phyloP scores from a whole-genome alignment of 306 rosid genomes.

The Dryas drummondii region DNA sequence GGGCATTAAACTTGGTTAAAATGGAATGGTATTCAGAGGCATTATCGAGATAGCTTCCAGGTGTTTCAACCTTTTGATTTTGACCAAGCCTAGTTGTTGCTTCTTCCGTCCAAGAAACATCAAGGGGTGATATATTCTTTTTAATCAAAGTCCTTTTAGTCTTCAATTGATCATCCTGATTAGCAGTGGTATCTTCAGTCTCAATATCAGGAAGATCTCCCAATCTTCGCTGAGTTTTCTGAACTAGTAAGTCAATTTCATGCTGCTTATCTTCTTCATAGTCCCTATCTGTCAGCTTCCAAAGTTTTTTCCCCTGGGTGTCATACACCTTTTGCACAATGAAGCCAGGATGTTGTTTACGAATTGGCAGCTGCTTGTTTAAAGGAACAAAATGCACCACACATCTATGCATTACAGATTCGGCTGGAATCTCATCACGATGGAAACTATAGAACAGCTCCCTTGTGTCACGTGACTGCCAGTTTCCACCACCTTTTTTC shows the following conservation, averaged over 20 bases:
- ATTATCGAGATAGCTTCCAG: constrained; percentile 48
- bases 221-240: constrained; percentile 65
- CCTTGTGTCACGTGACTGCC: constrained; percentile 90
- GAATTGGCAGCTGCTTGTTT: constrained; percentile 80
- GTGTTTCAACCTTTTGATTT: constrained; percentile 66
- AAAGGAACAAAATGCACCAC: constrained; percentile 84
- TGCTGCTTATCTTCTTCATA: constrained; percentile 76
- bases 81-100: constrained; percentile 49
- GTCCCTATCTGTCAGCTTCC: constrained; percentile 89
- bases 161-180: constrained; percentile 62
- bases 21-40: constrained; percentile 56
- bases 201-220: constrained; percentile 78
- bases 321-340: constrained; percentile 90
- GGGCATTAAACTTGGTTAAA: constrained; percentile 48
- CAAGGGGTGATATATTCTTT: constrained; percentile 67
- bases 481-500: constrained; percentile 75
- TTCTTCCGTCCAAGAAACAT: constrained; percentile 71
- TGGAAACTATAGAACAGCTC: constrained; percentile 97
- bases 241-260: constrained; percentile 82
- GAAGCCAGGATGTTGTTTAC: constrained; percentile 92
- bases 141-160: constrained; percentile 55
- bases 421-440: constrained; percentile 94
- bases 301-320: constrained; percentile 83
- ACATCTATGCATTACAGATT: constrained; percentile 94
- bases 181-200: constrained; percentile 50